These are phyloP conservation scores for Stevia rebaudiana DNA, from an alignment of 140 eudicot genomes.

Conservation along the genomic window DNA sequence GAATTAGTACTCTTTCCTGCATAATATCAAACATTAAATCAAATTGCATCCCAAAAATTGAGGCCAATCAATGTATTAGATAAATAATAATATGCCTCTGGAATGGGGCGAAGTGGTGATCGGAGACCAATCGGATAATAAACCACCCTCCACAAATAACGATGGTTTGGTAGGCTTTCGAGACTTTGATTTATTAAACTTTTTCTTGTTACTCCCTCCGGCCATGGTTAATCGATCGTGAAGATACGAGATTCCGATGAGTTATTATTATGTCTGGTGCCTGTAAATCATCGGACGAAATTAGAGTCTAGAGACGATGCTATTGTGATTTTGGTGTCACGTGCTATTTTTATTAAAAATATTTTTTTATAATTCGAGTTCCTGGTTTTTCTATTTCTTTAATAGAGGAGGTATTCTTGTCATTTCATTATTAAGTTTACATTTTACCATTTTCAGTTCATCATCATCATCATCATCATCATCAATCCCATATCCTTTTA, in stretches of 20 bases:
- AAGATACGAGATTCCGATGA: conserved; percentile 2
- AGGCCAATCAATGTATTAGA: not conserved
- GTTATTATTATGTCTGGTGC: not conserved
- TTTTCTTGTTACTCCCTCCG: conserved; percentile 48
- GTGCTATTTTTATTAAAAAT: not conserved
- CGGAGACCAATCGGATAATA: conserved; percentile 58
- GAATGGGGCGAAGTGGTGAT: conserved; percentile 42
- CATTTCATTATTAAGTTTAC: too few species aligned
- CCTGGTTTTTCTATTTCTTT: not conserved
- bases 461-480: too few species aligned
- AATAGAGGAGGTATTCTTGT: too few species aligned
- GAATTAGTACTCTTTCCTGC: conserved; percentile 29
- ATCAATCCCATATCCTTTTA: too few species aligned
- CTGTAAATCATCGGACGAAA: not conserved
- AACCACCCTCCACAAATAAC: conserved; percentile 62
- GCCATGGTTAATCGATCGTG: conserved; percentile 33
- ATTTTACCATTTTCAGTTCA: too few species aligned
- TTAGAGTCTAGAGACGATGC: conserved; percentile 9
- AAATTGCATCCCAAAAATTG: not conserved
- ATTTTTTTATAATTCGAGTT: too few species aligned
- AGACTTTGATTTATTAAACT: conserved; percentile 30
- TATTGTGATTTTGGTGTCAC: not conserved
- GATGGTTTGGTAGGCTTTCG: conserved; percentile 32
- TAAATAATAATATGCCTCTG: conserved; percentile 27
- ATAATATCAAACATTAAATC: not conserved